phyloP scores from a whole-genome alignment of 352 stramenopile species.

The Phytophthora rubi region DNA sequence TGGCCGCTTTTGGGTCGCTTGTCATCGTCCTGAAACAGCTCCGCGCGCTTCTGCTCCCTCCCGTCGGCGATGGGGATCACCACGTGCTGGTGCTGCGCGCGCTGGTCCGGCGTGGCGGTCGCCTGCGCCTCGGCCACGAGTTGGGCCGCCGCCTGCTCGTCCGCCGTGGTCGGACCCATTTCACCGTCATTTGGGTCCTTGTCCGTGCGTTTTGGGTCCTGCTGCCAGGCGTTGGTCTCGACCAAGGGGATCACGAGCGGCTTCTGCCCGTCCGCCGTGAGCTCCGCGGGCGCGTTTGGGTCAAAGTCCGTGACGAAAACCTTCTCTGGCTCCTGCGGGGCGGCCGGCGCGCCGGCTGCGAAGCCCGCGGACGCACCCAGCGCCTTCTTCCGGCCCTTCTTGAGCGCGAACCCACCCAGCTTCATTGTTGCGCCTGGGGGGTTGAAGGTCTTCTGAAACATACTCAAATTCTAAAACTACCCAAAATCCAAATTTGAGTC shows the following conservation, averaged over 20 bases:
- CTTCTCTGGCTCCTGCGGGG: constrained; percentile 38
- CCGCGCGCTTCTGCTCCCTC: constrained; percentile 29
- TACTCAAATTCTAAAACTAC: no score
- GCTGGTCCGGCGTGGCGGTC: neutral
- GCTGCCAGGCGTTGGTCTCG: constrained; percentile 58
- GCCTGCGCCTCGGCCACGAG: constrained; percentile 12
- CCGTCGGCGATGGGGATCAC: constrained; percentile 60
- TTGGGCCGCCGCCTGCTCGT: constrained; percentile 50
- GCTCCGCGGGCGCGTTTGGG: constrained; percentile 37
- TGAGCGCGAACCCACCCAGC: constrained; percentile 72
- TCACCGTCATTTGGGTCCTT: no score
- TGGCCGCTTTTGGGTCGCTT: constrained; percentile 25
- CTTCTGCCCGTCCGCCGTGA: constrained; percentile 36
- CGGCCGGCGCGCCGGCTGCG: constrained; percentile 6
- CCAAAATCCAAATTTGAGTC: no score
- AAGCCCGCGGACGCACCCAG: constrained; percentile 39
- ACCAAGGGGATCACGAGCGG: constrained; percentile 78
- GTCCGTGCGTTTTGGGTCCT: no score
- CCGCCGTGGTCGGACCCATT: constrained; percentile 2
- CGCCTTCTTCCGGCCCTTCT: constrained; percentile 65
- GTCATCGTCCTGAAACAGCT: constrained; percentile 48
- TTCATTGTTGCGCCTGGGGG: constrained; percentile 49
- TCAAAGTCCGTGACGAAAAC: constrained; percentile 85
- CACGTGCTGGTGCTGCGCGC: constrained; percentile 24
- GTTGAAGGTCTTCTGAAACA: no score